Percentiles rank a stretch among this genome's conserved stretches.
phyloP scores from a whole-genome alignment of 352 stramenopile species.

The Saprolegnia diclina region DNA sequence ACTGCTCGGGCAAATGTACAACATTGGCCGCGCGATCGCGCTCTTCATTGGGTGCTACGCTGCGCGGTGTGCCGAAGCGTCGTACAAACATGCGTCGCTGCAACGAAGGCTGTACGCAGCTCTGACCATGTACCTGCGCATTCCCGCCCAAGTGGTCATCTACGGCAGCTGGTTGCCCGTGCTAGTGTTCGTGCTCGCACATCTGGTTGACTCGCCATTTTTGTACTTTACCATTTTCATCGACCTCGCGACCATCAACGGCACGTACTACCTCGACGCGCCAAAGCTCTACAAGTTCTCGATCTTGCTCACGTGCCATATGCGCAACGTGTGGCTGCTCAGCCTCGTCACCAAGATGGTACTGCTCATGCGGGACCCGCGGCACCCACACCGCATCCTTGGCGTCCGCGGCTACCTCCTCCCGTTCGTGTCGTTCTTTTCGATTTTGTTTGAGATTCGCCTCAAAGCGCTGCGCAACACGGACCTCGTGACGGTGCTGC shows the following conservation, averaged over 20 bases:
- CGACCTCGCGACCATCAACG: not conserved
- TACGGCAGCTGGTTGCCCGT: conserved; percentile 15
- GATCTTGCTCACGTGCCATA: conserved; percentile 6
- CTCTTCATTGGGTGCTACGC: conserved; percentile 1
- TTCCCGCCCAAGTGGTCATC: conserved; percentile 9
- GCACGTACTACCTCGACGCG: not conserved
- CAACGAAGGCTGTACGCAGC: not conserved
- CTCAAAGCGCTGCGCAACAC: not conserved
- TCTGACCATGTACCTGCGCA: not conserved
- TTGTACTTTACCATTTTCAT: conserved; percentile 7
- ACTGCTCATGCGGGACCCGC: not conserved
- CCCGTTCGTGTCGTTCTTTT: not conserved
- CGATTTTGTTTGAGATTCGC: conserved; percentile 5
- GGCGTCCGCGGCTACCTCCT: conserved; percentile 4
- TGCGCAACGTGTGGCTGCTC: conserved; percentile 9
- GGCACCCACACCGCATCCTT: not conserved
- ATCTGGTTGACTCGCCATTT: not conserved
- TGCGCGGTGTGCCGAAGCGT: not conserved
- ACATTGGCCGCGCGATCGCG: not conserved
- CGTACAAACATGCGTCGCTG: not conserved
- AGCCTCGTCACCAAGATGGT: conserved; percentile 1
- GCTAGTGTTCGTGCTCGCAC: not conserved
- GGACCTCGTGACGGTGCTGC: not conserved
- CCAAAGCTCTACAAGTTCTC: not conserved
- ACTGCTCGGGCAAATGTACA: conserved; percentile 6